Base-by-base conservation (phyloP, 768 basidiomycete species). In the Wakefieldia striispora region DNA sequence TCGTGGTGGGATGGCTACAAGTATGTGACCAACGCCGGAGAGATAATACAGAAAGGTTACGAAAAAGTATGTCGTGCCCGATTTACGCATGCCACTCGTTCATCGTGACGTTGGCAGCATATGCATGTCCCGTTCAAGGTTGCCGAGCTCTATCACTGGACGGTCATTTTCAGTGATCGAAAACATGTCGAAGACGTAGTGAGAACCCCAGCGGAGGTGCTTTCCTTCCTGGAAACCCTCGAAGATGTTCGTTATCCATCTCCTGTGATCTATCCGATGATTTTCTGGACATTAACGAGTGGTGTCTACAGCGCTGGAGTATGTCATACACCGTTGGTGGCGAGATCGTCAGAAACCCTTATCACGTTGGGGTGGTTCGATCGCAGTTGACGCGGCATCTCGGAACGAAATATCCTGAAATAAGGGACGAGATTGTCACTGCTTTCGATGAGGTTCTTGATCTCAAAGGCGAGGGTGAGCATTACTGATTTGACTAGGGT, bases 401-500 rank as follows among this genome's bases (percentile, higher is more conserved):
- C 11, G 65, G 58, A 2, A 49, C 45, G 3, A 54, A 71, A 3
- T 72, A 77, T 50, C 62, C 70, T 0, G 70, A 72, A 21, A 57
- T 82, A 9, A 67, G 62, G 6, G 72, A 77, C 24, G 82, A 83
- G 54, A 63, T 81, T 13, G 42, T 56, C 1, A 46, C 57, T 0
- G 67, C 80, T 0, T 73, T 79, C 45, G 57, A 63, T 1, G 75
- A 75, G 5, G 51, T 64, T 34, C 61, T 82, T 10, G 31, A 51
- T 16, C 48, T 57, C 17, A 42, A 24, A 14, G 58, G 45, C 9
- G 20, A 62, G 20, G 63, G 62, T 65, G 21, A 50, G 40, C 13
- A 23, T 16, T n/a, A 4, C 12, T 29, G 3, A 10, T 12, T 29
- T 13, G 6, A 6, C 10, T 2, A 6, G 12, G 11, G 29, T 13